Base-by-base conservation (phyloP, 2,329 filamentous ascomycete species). In the Cladophialophora immunda region DNA sequence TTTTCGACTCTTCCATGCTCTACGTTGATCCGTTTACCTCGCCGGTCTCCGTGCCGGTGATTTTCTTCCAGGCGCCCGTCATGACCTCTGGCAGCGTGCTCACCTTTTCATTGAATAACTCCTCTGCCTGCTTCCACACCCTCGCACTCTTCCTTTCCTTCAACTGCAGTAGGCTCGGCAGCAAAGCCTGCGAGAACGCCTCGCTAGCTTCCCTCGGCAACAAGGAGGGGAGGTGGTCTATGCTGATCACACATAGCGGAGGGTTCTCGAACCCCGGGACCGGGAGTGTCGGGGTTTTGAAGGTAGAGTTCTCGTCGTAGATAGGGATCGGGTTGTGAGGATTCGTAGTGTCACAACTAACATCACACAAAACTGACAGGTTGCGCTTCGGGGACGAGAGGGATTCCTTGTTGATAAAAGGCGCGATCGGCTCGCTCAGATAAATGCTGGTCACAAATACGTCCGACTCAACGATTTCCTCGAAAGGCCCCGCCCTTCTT, bases 401-500 rank as follows among this genome's bases (percentile, higher is more conserved):
- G 60, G 86, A 89, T 72, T 92, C 86, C 68, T 84, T 76, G 79
- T 92, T 89, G 76, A 97, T 86, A 77, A 97, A 97, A 36, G 91
- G 90, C 29, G 92, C 91, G 72, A 95, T 94, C 77, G 90, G 87
- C 73, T 88, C 83, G 68, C 85, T 88, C 50, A 97, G 88, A 81
- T 97, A 97, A 78, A 97, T 94, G 86, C 91, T 93, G 83, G 95
- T 96, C 78, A 95, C 85, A 77, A 93, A 92, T 76, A 93, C 90
- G 74, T 92, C 89, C 68, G 83, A 74, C 79, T 92, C 86, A 55
- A 89, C 83, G 74, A 96, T 93, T 81, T 95, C 92, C 69, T 84
- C 80, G 80, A 94, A 95, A 9, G 92, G 92, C 0, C 0, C 92
- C 92, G 63, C 89, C 87, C 78, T 86, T 86, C 65, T 84, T 84